A percentile compares a stretch with the other conserved stretches of the same genome.
phyloP scores from a whole-genome alignment of 192 early-diverging fungal genomes.

The Neocallimastix lanati region DNA sequence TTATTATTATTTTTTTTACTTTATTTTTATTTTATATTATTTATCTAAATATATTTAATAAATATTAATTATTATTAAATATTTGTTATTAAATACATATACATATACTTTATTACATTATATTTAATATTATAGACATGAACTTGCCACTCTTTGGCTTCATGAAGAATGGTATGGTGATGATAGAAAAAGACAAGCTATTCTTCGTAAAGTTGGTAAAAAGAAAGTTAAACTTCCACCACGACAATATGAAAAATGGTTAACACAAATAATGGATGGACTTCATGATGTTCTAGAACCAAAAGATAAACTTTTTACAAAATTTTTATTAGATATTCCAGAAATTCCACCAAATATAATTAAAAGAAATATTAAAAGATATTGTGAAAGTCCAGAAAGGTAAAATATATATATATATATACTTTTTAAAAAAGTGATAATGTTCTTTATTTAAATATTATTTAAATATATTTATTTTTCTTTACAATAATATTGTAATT shows the following conservation, averaged over 20 bases:
- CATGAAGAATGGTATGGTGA: slow-evolving; percentile 39
- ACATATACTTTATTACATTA: no score
- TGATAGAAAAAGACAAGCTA: not conserved
- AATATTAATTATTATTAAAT: no score
- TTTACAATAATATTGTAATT: no score
- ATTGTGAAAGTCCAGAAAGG: slow-evolving; percentile 43
- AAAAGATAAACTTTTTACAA: slow-evolving; percentile 51
- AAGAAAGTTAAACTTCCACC: not conserved
- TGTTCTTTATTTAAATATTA: no score
- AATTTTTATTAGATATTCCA: slow-evolving; percentile 60
- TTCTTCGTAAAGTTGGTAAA: not conserved
- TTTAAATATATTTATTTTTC: no score
- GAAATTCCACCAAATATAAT: slow-evolving; percentile 40
- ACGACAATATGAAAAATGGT: not conserved
- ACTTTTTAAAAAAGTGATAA: no score
- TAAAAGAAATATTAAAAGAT: slow-evolving; percentile 29
- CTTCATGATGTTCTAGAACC: slow-evolving; percentile 28
- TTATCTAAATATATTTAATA: no score
- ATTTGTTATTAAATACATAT: no score
- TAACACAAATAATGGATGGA: not conserved
- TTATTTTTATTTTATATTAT: no score
- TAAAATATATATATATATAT: slow-evolving; percentile 15
- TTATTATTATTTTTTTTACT: not conserved
- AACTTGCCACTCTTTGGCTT: slow-evolving; percentile 55
- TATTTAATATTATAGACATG: slow-evolving; percentile 16